Evolutionary conservation across 192 early-diverging fungal species (phyloP).

Genomic region (Coemansia guatemalensis): DNA sequence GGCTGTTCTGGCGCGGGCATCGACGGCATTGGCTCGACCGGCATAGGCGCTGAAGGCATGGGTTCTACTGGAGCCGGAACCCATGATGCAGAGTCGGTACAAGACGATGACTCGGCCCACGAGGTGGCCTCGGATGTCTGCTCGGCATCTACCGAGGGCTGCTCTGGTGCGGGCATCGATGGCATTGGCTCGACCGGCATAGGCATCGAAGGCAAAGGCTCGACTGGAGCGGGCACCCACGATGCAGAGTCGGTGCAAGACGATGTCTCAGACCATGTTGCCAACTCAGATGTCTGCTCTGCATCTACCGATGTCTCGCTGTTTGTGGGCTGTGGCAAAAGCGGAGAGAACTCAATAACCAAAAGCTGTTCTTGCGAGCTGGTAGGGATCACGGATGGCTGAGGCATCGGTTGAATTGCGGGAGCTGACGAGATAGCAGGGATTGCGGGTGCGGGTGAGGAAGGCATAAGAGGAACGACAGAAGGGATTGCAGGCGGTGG

Average conservation of each 20-base stretch:
- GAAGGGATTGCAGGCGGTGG: slow-evolving; percentile 17
- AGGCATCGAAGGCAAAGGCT: too few species aligned
- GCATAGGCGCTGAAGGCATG: background rate
- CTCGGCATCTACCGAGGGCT: too few species aligned
- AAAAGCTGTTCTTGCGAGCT: slow-evolving; percentile 13
- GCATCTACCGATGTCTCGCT: background rate
- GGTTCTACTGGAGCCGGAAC: background rate
- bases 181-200: too few species aligned
- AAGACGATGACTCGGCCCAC: too few species aligned
- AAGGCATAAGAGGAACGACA: background rate
- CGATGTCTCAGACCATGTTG: background rate
- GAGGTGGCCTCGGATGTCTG: background rate
- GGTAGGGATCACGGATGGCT: background rate
- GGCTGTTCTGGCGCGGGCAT: too few species aligned
- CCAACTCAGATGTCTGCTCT: slow-evolving; percentile 3
- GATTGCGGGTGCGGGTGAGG: slow-evolving; percentile 1
- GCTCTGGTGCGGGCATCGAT: too few species aligned
- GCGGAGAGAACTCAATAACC: slow-evolving; percentile 26
- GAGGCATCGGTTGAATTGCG: background rate
- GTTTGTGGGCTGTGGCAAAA: slow-evolving; percentile 12
- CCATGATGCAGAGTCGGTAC: too few species aligned
- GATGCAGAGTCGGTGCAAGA: too few species aligned
- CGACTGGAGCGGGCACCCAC: too few species aligned
- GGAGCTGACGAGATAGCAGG: slow-evolving; percentile 4
- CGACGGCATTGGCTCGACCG: too few species aligned